Evolutionary conservation across 495 filamentous ascomycete species (phyloP).

Genomic region (Lasiosphaeriaceae sp.): DNA sequence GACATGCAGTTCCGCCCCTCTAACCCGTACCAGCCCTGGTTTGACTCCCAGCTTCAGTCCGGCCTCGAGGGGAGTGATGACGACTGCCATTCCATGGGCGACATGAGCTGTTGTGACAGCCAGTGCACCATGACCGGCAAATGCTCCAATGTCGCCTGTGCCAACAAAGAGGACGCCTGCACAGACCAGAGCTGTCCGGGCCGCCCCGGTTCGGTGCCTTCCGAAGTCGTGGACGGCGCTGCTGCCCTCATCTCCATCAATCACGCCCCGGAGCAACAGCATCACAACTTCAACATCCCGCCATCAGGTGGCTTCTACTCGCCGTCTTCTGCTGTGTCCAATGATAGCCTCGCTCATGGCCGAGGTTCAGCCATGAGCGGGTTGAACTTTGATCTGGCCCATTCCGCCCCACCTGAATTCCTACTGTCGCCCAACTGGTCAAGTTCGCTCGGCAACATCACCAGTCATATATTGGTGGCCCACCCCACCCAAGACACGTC

Average conservation of each 20-base stretch:
- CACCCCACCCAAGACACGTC: conserved; percentile 19
- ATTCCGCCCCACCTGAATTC: conserved; percentile 11
- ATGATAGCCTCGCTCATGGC: conserved; percentile 4
- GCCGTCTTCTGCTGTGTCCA: neutral
- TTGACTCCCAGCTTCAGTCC: conserved; percentile 9
- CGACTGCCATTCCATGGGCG: conserved; percentile 25
- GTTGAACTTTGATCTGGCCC: conserved; percentile 15
- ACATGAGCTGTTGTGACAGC: conserved; percentile 30
- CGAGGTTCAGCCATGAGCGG: conserved; percentile 9
- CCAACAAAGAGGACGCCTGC: conserved; percentile 29
- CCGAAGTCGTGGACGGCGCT: conserved; percentile 27
- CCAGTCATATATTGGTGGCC: conserved; percentile 25
- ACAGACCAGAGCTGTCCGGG: conserved; percentile 32
- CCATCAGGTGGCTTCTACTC: conserved; percentile 8
- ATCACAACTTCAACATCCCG: conserved; percentile 11
- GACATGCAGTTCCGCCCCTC: conserved; percentile 16
- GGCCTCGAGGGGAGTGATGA: conserved; percentile 22
- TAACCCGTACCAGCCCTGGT: conserved; percentile 14
- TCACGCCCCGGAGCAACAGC: conserved; percentile 18
- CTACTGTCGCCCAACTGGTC: conserved; percentile 12
- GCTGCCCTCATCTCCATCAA: conserved; percentile 35
- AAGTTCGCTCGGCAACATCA: conserved; percentile 19
- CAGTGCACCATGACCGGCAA: conserved; percentile 38
- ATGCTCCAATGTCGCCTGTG: conserved; percentile 29
- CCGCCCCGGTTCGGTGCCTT: conserved; percentile 9